Conservation (phyloP, 305 asterid species). For the Solanum hybrid region DNA sequence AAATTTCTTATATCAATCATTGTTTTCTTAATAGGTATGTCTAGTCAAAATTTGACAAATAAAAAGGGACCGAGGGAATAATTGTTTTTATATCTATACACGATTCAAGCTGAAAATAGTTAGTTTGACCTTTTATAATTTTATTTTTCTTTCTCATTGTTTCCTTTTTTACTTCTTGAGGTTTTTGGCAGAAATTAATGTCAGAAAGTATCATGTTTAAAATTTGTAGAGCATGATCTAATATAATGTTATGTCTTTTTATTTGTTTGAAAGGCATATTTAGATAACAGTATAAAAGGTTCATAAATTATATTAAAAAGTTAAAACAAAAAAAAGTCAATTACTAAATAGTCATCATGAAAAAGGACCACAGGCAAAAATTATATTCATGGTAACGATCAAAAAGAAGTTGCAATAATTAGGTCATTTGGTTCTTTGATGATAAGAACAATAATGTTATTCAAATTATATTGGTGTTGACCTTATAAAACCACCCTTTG, state of each 20-base stretch:
- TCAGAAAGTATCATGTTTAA: neutral
- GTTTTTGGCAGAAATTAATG: neutral
- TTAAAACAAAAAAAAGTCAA: neutral
- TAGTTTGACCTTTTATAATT: neutral
- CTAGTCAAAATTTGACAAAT: too few relatives aligned
- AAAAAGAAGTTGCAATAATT: neutral
- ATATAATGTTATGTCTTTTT: neutral
- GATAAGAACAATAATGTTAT: neutral
- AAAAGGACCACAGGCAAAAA: neutral
- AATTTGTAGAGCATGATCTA: neutral
- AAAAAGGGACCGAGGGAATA: too few relatives aligned
- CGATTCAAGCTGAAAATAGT: neutral
- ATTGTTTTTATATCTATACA: neutral
- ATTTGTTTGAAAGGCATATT: neutral
- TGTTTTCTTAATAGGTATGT: rapidly evolving
- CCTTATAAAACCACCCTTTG: neutral
- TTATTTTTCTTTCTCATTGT: neutral
- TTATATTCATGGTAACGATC: neutral
- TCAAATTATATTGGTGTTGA: neutral
- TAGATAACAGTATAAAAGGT: neutral
- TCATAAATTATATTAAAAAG: neutral
- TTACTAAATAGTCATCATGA: neutral
- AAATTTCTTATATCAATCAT: too few relatives aligned
- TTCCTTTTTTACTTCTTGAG: neutral
- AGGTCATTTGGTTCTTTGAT: neutral